A percentile compares a stretch with the other conserved stretches of the same genome.
phyloP scores from a whole-genome alignment of 306 rosid genomes.

The Sesbania bispinosa region DNA sequence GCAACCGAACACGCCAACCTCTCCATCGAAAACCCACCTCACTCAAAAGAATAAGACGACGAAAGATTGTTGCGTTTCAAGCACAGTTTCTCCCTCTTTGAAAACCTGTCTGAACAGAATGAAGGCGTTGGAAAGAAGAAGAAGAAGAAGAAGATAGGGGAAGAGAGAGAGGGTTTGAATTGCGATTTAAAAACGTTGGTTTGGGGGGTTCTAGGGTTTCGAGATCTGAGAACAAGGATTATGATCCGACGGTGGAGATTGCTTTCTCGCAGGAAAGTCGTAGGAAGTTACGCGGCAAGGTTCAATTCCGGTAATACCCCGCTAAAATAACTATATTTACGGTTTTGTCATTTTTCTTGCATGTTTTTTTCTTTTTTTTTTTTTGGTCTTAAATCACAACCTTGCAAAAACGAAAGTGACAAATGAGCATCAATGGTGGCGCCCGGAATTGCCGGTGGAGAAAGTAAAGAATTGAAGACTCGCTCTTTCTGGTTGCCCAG shows the following conservation, averaged over 20 bases:
- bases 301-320: conserved; percentile 7
- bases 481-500: background rate
- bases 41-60: background rate
- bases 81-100: background rate
- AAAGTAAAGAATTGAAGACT: conserved; percentile 26
- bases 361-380: too few relatives aligned
- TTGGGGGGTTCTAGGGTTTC: conserved; percentile 58
- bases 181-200: conserved; percentile 31
- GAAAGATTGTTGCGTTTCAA: background rate
- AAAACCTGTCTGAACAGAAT: background rate
- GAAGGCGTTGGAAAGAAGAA: background rate
- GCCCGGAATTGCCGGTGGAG: conserved; percentile 34
- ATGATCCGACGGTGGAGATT: conserved; percentile 52
- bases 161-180: conserved; percentile 15
- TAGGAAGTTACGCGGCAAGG: conserved; percentile 44
- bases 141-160: background rate
- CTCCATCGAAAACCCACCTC: conserved; percentile 34
- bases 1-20: conserved; percentile 26
- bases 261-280: conserved; percentile 34
- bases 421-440: background rate
- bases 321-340: background rate
- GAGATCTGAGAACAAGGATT: conserved; percentile 30
- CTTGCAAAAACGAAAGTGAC: conserved; percentile 8
- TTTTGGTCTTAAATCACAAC: background rate
- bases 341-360: background rate